phyloP scores from a whole-genome alignment of 257 asterid species.

The Marsdenia floribunda region DNA sequence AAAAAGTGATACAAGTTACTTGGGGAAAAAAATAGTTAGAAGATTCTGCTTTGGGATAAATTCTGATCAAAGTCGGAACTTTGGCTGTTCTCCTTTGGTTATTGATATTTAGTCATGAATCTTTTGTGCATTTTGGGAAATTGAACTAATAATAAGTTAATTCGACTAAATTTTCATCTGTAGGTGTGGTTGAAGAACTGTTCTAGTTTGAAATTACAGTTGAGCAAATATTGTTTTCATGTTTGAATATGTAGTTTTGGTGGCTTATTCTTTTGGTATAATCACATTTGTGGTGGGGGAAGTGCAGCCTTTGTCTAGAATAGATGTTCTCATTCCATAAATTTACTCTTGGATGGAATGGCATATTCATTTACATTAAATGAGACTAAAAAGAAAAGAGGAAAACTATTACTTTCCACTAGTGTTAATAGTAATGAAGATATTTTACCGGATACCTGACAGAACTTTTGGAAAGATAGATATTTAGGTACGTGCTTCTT shows the following conservation, averaged over 20 bases:
- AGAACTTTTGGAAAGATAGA: not conserved
- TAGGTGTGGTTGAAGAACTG: not conserved
- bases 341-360: not conserved
- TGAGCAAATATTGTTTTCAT: not conserved
- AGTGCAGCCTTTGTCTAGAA: not conserved
- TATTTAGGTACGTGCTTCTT: not conserved
- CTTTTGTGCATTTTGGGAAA: not conserved
- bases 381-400: not conserved
- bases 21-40: no score
- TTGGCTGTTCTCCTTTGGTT: not conserved
- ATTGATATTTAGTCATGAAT: not conserved
- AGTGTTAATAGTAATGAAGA: not conserved
- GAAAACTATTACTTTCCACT: not conserved
- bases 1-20: no score
- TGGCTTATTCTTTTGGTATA: not conserved
- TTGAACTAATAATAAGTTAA: not conserved
- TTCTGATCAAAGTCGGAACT: not conserved
- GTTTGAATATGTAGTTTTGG: not conserved
- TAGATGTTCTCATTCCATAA: not conserved
- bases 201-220: not conserved
- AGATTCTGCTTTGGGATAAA: not conserved
- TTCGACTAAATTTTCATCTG: not conserved
- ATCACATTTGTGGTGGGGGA: not conserved
- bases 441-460: not conserved
- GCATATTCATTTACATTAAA: not conserved